Evolutionary conservation across 1,284 basidiomycete genomes (phyloP), one percentile per base, ranked within the genome.

Genomic region (Fomes fomentarius): DNA sequence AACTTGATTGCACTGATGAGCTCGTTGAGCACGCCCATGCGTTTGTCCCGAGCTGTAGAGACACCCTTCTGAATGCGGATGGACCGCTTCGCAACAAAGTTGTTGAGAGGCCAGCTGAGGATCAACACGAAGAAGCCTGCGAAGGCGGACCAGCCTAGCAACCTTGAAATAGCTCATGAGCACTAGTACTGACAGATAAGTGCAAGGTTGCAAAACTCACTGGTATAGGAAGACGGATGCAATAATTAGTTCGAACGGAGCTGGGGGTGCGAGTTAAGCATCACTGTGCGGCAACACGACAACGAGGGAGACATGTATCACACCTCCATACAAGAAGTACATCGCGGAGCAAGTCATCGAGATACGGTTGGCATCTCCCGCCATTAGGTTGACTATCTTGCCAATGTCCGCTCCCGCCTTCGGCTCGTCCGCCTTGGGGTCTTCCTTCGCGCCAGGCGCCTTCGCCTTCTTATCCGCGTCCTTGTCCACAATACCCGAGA

Each of bases 11-110:
- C 85, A 30, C 83, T 76, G 50, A 96, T 89, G 15, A 98, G 76
- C 70, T 98, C 95, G 55, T 89, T 95, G 63, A 97, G 72, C 15
- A 93, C 87, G 0, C 79, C 81, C 84, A 97, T 95, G 2, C 95
- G 82, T 66, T 86, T 87, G 66, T 98, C 95, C 9, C 91, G 78
- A 0, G 93, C 85, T 10, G 83, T 79, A 38, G 89, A 74, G 22
- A 91, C 70, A 8, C 85, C 85, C 68, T 90, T 91, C 56, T 89
- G 84, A 54, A 95, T 93, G 47, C 83, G 71, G 28, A 86, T 76
- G 48, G 80, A 83, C 4, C 89, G 79, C 53, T 74, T 76, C 6
- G 85, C 78, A 38, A 93, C 68, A 56, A 74, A 80, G 52, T 80
- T 85, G 67, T 93, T 93, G 48, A 93, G 65, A 0, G 94, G 93